A percentile compares a stretch with the other conserved stretches of the same genome.
These are phyloP conservation scores for Zea luxurians DNA, from an alignment of 176 grass and related monocot species.

Conservation along the genomic window DNA sequence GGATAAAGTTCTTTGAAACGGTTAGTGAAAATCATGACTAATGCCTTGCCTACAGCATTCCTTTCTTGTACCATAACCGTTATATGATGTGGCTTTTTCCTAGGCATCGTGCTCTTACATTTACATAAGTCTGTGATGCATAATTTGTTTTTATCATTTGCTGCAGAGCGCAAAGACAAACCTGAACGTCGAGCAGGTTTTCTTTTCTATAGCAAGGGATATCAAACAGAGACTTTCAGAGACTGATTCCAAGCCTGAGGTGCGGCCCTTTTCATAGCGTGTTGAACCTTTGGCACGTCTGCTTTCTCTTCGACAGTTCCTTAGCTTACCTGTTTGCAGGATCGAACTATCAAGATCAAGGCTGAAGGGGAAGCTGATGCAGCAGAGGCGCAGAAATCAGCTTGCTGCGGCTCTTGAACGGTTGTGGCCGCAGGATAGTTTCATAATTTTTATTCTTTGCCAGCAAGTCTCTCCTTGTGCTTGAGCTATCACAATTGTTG, in stretches of 20 bases:
- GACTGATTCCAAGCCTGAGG: constrained; percentile 58
- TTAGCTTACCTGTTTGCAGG: constrained; percentile 36
- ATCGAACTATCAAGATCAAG: constrained; percentile 56
- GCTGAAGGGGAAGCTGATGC: constrained; percentile 27
- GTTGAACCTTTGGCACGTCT: not conserved
- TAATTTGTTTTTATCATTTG: constrained; percentile 8
- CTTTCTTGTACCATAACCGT: not conserved
- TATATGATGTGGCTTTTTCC: constrained; percentile 1
- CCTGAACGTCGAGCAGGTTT: constrained; percentile 69
- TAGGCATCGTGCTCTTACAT: too few relatives aligned
- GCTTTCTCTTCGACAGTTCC: not conserved
- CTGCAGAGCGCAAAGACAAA: too few relatives aligned
- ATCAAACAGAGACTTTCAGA: constrained; percentile 76
- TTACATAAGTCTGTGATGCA: too few relatives aligned
- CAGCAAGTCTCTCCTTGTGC: too few relatives aligned
- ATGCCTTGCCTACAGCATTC: constrained; percentile 5
- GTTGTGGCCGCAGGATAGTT: too few relatives aligned
- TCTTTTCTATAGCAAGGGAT: constrained; percentile 72
- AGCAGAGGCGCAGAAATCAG: not conserved
- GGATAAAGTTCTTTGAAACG: constrained; percentile 84
- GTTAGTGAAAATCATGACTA: constrained; percentile 40
- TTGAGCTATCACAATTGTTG: too few relatives aligned
- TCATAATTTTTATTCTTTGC: too few relatives aligned
- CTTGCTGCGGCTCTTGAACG: too few relatives aligned
- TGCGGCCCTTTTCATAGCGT: not conserved